phyloP scores from a whole-genome alignment of 306 rosid species.

The Begonia masoniana region DNA sequence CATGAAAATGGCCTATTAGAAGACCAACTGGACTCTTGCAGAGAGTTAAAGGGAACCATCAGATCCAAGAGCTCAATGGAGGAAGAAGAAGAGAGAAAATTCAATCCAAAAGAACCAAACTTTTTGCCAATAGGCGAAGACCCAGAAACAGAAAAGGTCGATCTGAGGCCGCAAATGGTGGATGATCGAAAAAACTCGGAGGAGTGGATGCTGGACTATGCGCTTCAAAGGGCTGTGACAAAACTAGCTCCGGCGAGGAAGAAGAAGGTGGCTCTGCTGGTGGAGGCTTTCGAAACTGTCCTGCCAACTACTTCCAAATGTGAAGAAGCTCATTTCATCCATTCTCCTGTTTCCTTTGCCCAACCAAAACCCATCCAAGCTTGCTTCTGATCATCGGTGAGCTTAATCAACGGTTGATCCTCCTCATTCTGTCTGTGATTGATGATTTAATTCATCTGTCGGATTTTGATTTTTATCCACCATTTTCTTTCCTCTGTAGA shows the following conservation, averaged over 20 bases:
- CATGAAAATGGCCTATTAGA: not conserved
- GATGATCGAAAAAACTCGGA: conserved; percentile 74
- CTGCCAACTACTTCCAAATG: conserved; percentile 38
- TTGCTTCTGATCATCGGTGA: conserved; percentile 38
- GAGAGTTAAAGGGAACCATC: conserved; percentile 17
- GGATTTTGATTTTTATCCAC: too few species aligned
- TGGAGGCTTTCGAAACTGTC: conserved; percentile 84
- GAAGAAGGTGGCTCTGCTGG: conserved; percentile 86
- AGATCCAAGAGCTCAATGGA: conserved; percentile 21
- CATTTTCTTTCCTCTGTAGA: too few species aligned
- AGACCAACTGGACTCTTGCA: conserved; percentile 19
- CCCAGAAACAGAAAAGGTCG: conserved; percentile 56
- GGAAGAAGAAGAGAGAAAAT: conserved; percentile 40
- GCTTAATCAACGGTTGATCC: too few species aligned
- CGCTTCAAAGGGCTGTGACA: conserved; percentile 52
- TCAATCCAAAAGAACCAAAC: conserved; percentile 72
- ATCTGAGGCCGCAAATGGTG: conserved; percentile 67
- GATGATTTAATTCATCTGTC: too few species aligned
- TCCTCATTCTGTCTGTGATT: too few species aligned
- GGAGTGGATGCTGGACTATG: conserved; percentile 91
- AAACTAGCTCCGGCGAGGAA: conserved; percentile 90
- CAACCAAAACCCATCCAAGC: conserved; percentile 53
- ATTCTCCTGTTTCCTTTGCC: conserved; percentile 26
- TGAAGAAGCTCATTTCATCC: conserved; percentile 32
- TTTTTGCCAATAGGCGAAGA: conserved; percentile 56